Base-by-base conservation (phyloP, 2,329 filamentous ascomycete species). In the Aspergillus persii region DNA sequence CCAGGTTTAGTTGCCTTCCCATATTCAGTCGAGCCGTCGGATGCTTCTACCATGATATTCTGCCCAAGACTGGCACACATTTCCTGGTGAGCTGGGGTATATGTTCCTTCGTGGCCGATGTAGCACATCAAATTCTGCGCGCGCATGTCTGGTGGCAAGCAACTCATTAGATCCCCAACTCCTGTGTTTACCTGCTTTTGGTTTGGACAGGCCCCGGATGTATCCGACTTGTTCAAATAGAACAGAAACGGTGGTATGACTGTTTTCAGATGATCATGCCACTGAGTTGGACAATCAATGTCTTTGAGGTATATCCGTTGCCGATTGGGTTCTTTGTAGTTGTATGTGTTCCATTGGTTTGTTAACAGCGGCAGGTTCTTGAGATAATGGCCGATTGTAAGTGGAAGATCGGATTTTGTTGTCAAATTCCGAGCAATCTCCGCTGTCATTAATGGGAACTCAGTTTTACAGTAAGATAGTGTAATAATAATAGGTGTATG, bases 111-210 rank as follows among this genome's bases (percentile, higher is more conserved):
- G 69, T 98, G 94, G 0, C 95, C 95, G 68, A 98, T 89, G 69
- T 99, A 99, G 74, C 94, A 98, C 95, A 97, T 97, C 66, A 99
- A 82, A 63, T 99, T 99, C 71, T 96, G 88, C 0, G 95, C 95
- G 52, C 92, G 89, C 91, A 97, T 97, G 47, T 89, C 86, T 48
- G 83, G 79, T 0, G 92, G 92, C 4, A 99, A 82, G 68, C 90
- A 93, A 72, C 92, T 96, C 95, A 99, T 99, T 36, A 99, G 78
- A 71, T 99, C 95, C 6, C 94, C 94, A 2, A 92, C 89, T 50
- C 87, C 85, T 2, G 89, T 90, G 53, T 88, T 83, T 0, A 83
- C 83, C n/a, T 76, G 80, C 48, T 83, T 83, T 39, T 74, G 81
- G 51, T 79, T 77, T 53, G 81, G 26, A 29, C 4, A 30, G 4